Base-by-base conservation (phyloP, 2,329 filamentous ascomycete species). In the Beauveria pseudobassiana region DNA sequence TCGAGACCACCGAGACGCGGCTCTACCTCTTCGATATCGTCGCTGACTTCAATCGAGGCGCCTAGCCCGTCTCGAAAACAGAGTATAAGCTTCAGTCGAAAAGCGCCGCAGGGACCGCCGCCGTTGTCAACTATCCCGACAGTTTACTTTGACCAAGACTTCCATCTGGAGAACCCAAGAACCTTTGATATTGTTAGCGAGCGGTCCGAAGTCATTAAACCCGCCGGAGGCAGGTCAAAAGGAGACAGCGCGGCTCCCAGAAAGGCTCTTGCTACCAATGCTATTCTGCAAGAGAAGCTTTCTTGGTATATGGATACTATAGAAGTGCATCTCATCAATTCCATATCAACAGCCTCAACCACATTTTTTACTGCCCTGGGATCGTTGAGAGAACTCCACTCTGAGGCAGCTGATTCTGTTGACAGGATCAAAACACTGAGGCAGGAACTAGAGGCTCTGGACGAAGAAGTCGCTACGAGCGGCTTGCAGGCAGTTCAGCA, bases 301-400 rank as follows among this genome's bases (percentile, higher is more conserved):
- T 98, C 95, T 0, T 99, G 95, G 95, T 99, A 99, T 73, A 96
- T 99, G 92, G 95, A 99, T 72, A 99, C 95, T 0, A 92, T 99
- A 24, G 95, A 99, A 72, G 91, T 99, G 60, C 95, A 99, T 72
- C 80, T 99, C 8, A 97, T 99, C 68, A 91, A 91, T 38, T 96
- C 93, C 0, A 99, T 99, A 65, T 98, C 93, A 2, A 92, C 90
- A 0, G 95, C 95, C 1, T 98, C 95, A 0, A 92, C 91, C 0
- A 96, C 93, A 0, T 99, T 99, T 74, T 99, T 99, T 70, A 93
- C 92, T 0, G 95, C 95, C 0, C 79, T 99, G 1, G 93, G 95
- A 0, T 96, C 93, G 0, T 78, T 99, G 40, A 89, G 91, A 66
- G 91, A 97, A 71, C 79, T 99, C 12, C 93, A 99, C 72, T 88